Conservation (phyloP, 805 yeast species). For the Metschnikowia cubensis region DNA sequence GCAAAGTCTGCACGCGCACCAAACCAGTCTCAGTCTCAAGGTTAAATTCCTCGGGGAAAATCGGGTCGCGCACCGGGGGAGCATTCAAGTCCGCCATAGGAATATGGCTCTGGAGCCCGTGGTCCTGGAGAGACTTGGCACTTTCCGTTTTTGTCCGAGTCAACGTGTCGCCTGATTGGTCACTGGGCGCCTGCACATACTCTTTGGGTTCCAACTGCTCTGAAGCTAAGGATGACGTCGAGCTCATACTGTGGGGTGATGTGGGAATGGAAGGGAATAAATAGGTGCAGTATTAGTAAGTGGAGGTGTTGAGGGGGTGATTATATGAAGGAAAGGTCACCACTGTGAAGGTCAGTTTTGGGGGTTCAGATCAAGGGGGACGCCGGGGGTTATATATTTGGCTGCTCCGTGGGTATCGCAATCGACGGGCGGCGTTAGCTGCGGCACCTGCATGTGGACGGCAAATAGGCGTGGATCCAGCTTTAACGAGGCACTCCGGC, state of each 20-base stretch:
- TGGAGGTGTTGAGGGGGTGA: no score
- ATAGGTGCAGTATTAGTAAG: no score
- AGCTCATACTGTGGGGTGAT: constrained; percentile 6
- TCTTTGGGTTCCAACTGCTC: constrained; percentile 15
- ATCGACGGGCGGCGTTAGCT: neutral
- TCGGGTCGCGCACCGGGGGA: constrained; percentile 53
- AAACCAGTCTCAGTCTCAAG: constrained; percentile 85
- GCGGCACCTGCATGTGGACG: neutral
- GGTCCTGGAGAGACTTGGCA: constrained; percentile 57
- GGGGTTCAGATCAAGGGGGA: no score
- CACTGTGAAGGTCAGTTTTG: no score
- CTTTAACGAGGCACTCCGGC: neutral
- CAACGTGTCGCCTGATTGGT: constrained; percentile 5
- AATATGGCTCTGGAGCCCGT: constrained; percentile 54
- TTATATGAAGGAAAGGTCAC: no score
- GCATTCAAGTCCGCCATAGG: constrained; percentile 50
- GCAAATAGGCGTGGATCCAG: no score
- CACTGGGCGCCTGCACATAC: constrained; percentile 3
- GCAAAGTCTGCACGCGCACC: constrained; percentile 75
- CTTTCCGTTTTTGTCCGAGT: constrained; percentile 61
- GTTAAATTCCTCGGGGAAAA: constrained; percentile 91
- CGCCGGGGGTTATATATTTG: neutral
- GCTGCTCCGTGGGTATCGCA: constrained; percentile 1
- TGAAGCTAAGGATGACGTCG: constrained; percentile 10
- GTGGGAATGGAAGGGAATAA: neutral